Base-by-base conservation (phyloP, 148 eudicot genomes). In the Fallopia convolvulus region DNA sequence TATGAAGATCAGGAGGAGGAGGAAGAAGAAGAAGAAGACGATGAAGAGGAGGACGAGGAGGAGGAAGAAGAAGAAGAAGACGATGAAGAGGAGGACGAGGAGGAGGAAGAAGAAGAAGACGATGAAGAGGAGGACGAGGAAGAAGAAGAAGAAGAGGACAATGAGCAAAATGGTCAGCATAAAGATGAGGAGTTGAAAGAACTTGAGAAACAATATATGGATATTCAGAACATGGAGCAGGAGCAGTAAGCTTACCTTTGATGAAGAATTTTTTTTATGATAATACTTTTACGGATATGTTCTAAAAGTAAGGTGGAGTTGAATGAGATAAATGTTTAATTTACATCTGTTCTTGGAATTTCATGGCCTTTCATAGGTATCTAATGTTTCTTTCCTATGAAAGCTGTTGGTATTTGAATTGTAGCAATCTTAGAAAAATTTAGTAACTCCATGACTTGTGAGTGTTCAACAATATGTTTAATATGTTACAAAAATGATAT, bases 141-240 rank as follows among this genome's bases (percentile, higher is more conserved):
- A 6, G 79, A 72, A 9, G 84, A 33, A 0, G 77, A 53, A 12
- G 46, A 5, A 36, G 74, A 18, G 50, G 80, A 70, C 32, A 68
- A 40, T 58, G 63, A 8, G 9, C 56, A 61, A 40, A 81, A 70
- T 47, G 82, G 42, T 53, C 73, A 26, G 6, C 78, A 32, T 14
- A 84, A 87, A 73, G 87, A 82, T 71, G 90, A 83, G 39, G 97
- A 90, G 83, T 80, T 94, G 87, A 88, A 92, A 78, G 92, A 92
- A 70, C 93, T 94, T 20, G 93, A 94, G 80, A 90, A 89, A 80
- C 96, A 92, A 78, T 85, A 85, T 44, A 81, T 71, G 70, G 86
- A 85, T 72, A 84, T 90, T 79, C 86, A 79, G 77, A 83, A 88
- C 55, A 73, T 70, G 82, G 99, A 94, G 84, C 85, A 88, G 82